Percentiles rank a stretch among this genome's conserved stretches.
Conservation (phyloP, 2,329 filamentous ascomycete genomes). For the Botrytis fragariae region DNA sequence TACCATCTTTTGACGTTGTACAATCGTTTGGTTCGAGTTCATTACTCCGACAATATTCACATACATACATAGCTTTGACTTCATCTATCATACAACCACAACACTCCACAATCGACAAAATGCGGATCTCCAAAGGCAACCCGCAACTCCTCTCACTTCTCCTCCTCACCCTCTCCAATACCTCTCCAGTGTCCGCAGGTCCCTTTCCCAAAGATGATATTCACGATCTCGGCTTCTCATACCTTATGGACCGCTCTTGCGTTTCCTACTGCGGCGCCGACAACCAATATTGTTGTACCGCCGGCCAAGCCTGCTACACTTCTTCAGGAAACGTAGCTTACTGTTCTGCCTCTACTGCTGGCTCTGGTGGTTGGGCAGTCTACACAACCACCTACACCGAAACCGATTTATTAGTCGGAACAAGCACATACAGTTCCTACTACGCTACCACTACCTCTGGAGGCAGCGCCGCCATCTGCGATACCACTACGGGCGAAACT, state of each 20-base stretch:
- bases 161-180: slow-evolving; percentile 42
- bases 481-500: slow-evolving; percentile 53
- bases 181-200: slow-evolving; percentile 42
- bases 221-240: slow-evolving; percentile 49
- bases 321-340: slow-evolving; percentile 47
- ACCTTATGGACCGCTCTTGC: slow-evolving; percentile 50
- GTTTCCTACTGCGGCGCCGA: slow-evolving; percentile 53
- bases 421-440: slow-evolving; percentile 44
- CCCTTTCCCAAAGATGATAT: slow-evolving; percentile 52
- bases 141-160: slow-evolving; percentile 39
- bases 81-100: neutral
- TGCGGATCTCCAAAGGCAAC: slow-evolving; percentile 39
- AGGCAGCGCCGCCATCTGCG: slow-evolving; percentile 47
- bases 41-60: neutral
- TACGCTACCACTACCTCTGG: slow-evolving; percentile 23
- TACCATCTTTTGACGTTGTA: neutral
- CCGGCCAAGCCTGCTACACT: slow-evolving; percentile 51
- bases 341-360: slow-evolving; percentile 41
- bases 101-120: slow-evolving; percentile 33
- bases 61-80: neutral
- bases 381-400: slow-evolving; percentile 55
- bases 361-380: slow-evolving; percentile 31
- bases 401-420: slow-evolving; percentile 52
- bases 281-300: slow-evolving; percentile 54
- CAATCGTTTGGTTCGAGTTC: neutral